Percentiles rank a stretch among this genome's conserved stretches.
These are phyloP conservation scores for Sungouiella thailandica DNA, from an alignment of 805 yeast species.

Conservation along the genomic window DNA sequence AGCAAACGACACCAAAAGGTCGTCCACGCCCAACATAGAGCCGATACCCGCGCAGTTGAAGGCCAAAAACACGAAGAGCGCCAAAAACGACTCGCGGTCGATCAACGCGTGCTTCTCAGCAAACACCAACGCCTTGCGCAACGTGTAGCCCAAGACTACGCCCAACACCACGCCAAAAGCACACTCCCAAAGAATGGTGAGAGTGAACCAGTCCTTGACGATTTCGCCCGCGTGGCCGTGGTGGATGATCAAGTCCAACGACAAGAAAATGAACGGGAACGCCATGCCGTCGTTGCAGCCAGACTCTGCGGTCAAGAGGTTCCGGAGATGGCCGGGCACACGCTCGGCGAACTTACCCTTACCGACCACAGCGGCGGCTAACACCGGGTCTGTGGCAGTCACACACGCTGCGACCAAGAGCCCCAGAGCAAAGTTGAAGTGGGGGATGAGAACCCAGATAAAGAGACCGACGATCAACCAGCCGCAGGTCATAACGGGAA, in stretches of 20 bases:
- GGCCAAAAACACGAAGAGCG: constrained; percentile 77
- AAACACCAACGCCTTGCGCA: constrained; percentile 66
- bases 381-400: constrained; percentile 92
- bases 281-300: constrained; percentile 97
- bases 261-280: constrained; percentile 76
- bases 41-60: constrained; percentile 87
- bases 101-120: constrained; percentile 68
- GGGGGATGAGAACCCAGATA: constrained; percentile 73
- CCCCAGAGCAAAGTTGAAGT: constrained; percentile 64
- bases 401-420: constrained; percentile 79
- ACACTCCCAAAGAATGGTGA: constrained; percentile 79
- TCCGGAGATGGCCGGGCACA: constrained; percentile 89
- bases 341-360: constrained; percentile 87
- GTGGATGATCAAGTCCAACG: constrained; percentile 64
- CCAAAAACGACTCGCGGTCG: constrained; percentile 85
- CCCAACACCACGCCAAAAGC: constrained; percentile 76
- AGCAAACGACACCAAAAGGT: constrained; percentile 79
- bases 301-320: constrained; percentile 77
- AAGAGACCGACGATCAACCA: constrained; percentile 82
- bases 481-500: constrained; percentile 88
- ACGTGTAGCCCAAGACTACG: constrained; percentile 60
- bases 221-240: constrained; percentile 62
- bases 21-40: constrained; percentile 83
- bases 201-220: constrained; percentile 72
- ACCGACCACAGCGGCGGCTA: constrained; percentile 94